Percentiles rank a stretch among this genome's conserved stretches.
These are phyloP conservation scores for Chlorella variabilis DNA, from an alignment of 163 green algal genomes.

Conservation along the genomic window DNA sequence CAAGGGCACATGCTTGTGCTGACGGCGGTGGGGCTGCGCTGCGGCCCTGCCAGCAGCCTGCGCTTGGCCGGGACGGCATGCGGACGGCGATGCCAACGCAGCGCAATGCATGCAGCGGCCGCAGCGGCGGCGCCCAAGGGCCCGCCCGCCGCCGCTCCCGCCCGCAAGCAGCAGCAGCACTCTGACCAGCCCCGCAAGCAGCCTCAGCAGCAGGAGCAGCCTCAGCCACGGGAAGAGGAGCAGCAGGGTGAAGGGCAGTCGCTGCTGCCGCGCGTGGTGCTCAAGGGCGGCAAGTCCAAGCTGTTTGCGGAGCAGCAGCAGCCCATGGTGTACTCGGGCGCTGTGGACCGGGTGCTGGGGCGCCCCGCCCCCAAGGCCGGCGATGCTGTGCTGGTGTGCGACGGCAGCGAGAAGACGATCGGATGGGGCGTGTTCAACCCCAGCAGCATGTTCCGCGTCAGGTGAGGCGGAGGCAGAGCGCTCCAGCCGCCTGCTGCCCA, in stretches of 20 bases:
- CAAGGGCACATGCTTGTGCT: no score
- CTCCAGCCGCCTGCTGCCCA: no score
- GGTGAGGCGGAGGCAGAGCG: neutral
- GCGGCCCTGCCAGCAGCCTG: no score
- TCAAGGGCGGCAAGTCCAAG: conserved; percentile 80
- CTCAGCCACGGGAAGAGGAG: neutral
- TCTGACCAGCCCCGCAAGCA: neutral
- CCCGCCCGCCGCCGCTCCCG: no score
- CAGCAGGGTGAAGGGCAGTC: neutral
- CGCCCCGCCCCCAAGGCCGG: conserved; percentile 58
- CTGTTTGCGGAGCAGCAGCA: conserved; percentile 64
- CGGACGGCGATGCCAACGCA: no score
- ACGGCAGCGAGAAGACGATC: conserved; percentile 60
- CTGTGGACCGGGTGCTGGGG: conserved; percentile 76
- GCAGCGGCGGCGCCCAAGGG: no score
- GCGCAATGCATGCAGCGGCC: no score
- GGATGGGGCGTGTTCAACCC: conserved; percentile 92
- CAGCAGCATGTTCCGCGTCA: conserved; percentile 81
- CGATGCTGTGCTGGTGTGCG: conserved; percentile 77
- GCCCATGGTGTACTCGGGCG: conserved; percentile 64
- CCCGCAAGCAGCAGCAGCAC: no score
- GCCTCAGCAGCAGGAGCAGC: neutral
- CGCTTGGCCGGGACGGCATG: no score
- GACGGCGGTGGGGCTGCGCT: no score
- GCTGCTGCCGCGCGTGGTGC: conserved; percentile 56